Percentiles rank a stretch among this genome's conserved stretches.
phyloP scores from a whole-genome alignment of 2,329 filamentous ascomycete genomes.

The Ophioceras dolichostomum region DNA sequence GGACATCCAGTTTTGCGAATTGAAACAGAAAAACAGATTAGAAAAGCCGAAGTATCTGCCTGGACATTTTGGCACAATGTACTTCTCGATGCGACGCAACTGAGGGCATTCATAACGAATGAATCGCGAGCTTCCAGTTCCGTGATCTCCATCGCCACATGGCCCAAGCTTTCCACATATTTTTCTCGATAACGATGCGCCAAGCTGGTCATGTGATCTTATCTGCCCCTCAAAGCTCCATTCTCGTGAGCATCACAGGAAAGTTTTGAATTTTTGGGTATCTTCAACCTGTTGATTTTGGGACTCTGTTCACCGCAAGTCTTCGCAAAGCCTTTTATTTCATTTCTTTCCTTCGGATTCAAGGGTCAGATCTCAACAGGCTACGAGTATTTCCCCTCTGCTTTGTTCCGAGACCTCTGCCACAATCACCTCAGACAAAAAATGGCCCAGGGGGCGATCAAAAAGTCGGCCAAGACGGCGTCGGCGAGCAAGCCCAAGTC shows the following conservation, averaged over 20 bases:
- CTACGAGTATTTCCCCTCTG: not conserved
- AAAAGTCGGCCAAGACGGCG: conserved; percentile 29
- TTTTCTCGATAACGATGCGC: no score
- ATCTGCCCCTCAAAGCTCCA: not conserved
- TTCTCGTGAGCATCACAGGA: no score
- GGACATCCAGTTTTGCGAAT: not conserved
- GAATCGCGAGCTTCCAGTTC: no score
- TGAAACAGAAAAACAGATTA: no score
- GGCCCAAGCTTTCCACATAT: no score
- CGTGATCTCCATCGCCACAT: no score
- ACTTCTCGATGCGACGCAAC: no score
- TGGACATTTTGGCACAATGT: no score
- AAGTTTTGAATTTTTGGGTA: no score
- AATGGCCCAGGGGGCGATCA: conserved; percentile 45
- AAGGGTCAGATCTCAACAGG: not conserved
- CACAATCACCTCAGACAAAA: no score
- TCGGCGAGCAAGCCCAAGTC: conserved; percentile 23
- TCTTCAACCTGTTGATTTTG: no score
- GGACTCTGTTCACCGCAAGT: not conserved
- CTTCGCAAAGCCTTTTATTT: not conserved
- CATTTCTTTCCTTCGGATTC: not conserved
- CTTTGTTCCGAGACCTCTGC: not conserved
- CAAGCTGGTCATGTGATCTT: conserved; percentile 1
- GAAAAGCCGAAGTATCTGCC: not conserved
- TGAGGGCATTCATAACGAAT: no score